Base-by-base conservation (phyloP, 208 protist genomes). In the Angomonas ambiguus region DNA sequence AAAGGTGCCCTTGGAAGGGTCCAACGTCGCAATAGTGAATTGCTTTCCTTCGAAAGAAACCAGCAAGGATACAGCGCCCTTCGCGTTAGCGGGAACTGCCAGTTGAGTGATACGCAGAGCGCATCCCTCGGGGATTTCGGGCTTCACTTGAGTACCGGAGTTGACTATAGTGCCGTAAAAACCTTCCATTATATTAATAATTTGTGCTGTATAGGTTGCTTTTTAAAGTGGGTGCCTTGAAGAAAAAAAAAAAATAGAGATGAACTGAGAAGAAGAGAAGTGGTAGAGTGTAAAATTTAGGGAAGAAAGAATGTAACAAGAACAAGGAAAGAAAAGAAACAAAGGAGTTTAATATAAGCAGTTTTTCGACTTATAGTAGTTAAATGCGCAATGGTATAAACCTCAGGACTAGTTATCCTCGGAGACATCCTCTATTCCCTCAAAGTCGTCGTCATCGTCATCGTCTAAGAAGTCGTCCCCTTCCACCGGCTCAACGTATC, bases 101-200 rank as follows among this genome's bases (percentile, higher is more conserved):
- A 95, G 69, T 72, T 95, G 89, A 5, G 89, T 95, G 59, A 95
- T 70, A 66, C 89, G 89, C 22, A 95, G 89, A 31, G 80, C 89
- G 66, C 82, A 88, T 41, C 85, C 89, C 61, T 85, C 81, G 32
- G 84, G 83, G 49, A 95, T 92, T 67, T 87, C 89, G 64, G 86
- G 83, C 80, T 93, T 91, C 71, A 90, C 84, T 74, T 87, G 78
- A 72, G 85, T 82, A 62, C 83, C 83, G 27, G 81, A 73, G 10
- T 70, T 49, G 2, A 94, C 83, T 67, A 91, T 85, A 0, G 91
- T 38, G 61, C 88, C 88, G 72, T 94, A 94, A 59, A 94, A 94
- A 71, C 88, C 85, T 80, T 94, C 88, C 88, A 94, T 94, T 27
- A 34, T 77, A 32, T 65, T 60, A 1, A 24, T 41, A 13, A 11